Evolutionary conservation across 208 protist species (phyloP).

Genomic region (Leptomonas seymouri): DNA sequence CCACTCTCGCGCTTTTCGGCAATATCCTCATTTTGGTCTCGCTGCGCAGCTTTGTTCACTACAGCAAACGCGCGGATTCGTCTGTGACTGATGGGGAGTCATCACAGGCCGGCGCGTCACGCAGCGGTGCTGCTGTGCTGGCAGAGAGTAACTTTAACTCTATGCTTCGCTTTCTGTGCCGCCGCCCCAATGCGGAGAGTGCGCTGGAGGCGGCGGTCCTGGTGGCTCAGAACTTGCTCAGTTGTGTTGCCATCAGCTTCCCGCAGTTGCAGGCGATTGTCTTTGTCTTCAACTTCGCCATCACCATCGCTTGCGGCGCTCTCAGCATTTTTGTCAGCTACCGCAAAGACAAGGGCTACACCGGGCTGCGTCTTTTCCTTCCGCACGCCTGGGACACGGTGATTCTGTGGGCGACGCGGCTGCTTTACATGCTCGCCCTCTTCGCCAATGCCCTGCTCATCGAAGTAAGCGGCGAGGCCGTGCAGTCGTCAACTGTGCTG

Average conservation of each 20-base stretch:
- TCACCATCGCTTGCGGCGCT: conserved; percentile 48
- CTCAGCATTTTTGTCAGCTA: conserved; percentile 61
- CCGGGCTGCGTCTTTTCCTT: conserved; percentile 15
- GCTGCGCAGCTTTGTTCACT: conserved; percentile 51
- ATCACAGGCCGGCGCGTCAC: neutral
- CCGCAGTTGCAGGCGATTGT: conserved; percentile 16
- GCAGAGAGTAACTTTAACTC: conserved; percentile 12
- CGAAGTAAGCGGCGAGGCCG: conserved; percentile 18
- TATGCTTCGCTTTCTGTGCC: conserved; percentile 42
- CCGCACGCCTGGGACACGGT: conserved; percentile 41
- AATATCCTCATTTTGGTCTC: conserved; percentile 62
- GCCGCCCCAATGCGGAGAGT: conserved; percentile 68
- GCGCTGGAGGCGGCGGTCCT: conserved; percentile 54
- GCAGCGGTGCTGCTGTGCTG: conserved; percentile 19
- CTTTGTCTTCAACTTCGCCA: conserved; percentile 35
- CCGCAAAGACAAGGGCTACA: conserved; percentile 16
- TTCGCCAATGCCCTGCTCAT: conserved; percentile 28
- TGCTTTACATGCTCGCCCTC: conserved; percentile 39
- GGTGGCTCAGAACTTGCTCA: conserved; percentile 41
- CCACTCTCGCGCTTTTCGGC: conserved; percentile 44
- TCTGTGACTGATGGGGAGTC: neutral
- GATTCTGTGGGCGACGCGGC: conserved; percentile 39
- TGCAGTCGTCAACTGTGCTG: conserved; percentile 30
- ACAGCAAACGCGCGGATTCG: conserved; percentile 2
- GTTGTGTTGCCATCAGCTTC: conserved; percentile 32